Percentiles rank a stretch among this genome's conserved stretches.
These are phyloP conservation scores for Sporothrix euskadiensis DNA, from an alignment of 2,329 filamentous ascomycete species.

Conservation along the genomic window DNA sequence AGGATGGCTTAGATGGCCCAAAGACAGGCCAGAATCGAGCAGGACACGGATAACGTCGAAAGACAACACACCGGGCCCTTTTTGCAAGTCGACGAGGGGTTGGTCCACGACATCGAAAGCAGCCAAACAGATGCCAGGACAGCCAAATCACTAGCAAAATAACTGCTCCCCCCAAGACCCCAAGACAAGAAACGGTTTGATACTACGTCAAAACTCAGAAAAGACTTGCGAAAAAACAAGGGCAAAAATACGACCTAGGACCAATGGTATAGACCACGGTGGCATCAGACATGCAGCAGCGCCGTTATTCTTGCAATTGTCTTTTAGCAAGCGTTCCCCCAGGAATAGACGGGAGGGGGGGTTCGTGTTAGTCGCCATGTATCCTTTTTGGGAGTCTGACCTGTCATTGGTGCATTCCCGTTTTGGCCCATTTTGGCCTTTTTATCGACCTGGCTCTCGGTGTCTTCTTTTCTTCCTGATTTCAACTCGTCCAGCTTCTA, in stretches of 20 bases:
- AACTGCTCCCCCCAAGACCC: background rate
- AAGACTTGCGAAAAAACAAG: background rate
- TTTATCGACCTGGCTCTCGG: background rate
- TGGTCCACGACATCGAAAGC: too few species aligned
- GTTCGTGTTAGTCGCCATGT: background rate
- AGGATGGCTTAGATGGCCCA: background rate
- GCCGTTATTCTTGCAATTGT: background rate
- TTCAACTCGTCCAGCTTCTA: background rate
- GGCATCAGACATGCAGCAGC: slow-evolving; percentile 14
- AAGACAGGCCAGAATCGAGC: slow-evolving; percentile 9
- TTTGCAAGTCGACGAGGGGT: background rate
- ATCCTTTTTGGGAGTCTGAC: background rate
- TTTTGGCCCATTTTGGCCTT: background rate
- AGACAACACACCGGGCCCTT: slow-evolving; percentile 9
- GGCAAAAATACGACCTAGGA: background rate
- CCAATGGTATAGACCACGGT: background rate
- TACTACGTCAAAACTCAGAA: background rate
- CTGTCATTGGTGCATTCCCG: background rate
- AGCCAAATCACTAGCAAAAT: background rate
- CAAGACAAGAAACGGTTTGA: background rate
- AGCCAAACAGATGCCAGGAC: background rate
- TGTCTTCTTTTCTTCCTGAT: background rate
- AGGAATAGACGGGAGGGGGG: background rate
- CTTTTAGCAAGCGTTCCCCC: background rate
- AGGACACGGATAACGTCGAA: background rate